Percentiles rank a stretch among this genome's conserved stretches.
Evolutionary conservation across 306 rosid species (phyloP).

Genomic region (Vigna nakashimae): DNA sequence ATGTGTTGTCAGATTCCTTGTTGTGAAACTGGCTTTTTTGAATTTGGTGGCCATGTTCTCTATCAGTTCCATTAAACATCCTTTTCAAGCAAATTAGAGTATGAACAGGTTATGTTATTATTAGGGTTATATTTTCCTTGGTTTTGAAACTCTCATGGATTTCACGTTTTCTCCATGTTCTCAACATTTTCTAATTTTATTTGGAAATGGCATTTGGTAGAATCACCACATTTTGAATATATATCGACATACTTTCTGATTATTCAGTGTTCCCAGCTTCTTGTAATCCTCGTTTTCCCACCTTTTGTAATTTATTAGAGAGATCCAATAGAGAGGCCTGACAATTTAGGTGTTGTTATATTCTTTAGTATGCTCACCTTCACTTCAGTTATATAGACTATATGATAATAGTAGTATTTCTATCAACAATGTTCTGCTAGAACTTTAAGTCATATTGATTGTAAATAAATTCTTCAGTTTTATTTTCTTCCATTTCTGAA

Average conservation of each 20-base stretch:
- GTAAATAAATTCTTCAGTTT: background rate
- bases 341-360: background rate
- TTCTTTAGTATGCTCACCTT: background rate
- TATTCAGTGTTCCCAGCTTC: background rate
- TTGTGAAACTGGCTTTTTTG: conserved; percentile 14
- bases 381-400: background rate
- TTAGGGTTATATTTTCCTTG: conserved; percentile 4
- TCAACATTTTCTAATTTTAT: background rate
- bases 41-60: background rate
- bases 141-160: conserved; percentile 14
- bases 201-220: conserved; percentile 10
- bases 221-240: background rate
- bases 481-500: background rate
- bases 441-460: conserved; percentile 7
- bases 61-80: background rate
- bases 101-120: background rate
- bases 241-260: background rate
- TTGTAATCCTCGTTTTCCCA: background rate
- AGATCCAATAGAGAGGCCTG: too few relatives aligned
- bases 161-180: background rate
- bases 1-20: conserved; percentile 26
- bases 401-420: conserved; percentile 5
- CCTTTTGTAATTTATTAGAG: background rate
- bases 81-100: background rate
- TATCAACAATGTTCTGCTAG: conserved; percentile 7